Percentiles rank a stretch among this genome's conserved stretches.
These are phyloP conservation scores for Aquilaria agallochum DNA, from an alignment of 441 rosid genomes.

Conservation along the genomic window DNA sequence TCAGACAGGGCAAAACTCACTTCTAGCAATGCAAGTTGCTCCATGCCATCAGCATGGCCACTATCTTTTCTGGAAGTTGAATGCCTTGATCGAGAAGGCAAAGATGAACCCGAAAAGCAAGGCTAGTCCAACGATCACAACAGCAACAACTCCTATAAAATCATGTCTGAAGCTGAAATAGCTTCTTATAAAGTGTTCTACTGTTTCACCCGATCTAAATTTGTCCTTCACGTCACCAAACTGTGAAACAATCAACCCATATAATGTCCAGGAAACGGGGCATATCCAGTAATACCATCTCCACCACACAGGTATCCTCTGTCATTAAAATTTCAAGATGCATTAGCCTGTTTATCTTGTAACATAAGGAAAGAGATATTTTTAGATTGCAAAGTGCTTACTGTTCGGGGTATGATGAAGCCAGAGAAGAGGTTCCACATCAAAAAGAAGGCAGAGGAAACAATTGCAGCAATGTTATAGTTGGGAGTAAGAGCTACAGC, in stretches of 20 bases:
- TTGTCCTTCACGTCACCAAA: slow-evolving; percentile 51
- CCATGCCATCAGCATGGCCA: slow-evolving; percentile 13
- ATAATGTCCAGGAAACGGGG: slow-evolving; percentile 69
- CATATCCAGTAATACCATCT: slow-evolving; percentile 81
- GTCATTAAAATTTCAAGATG: slow-evolving; percentile 13
- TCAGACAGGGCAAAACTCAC: slow-evolving; percentile 17
- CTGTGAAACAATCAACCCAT: slow-evolving; percentile 72
- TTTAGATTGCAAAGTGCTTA: slow-evolving; percentile 13
- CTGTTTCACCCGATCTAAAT: slow-evolving; percentile 44
- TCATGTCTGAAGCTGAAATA: slow-evolving; percentile 58
- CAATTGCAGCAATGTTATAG: slow-evolving; percentile 41
- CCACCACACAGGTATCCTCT: slow-evolving; percentile 91
- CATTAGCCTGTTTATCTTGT: neutral
- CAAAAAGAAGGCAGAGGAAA: slow-evolving; percentile 30
- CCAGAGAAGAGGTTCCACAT: slow-evolving; percentile 66
- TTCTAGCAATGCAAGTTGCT: slow-evolving; percentile 42
- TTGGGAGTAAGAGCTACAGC: slow-evolving; percentile 53
- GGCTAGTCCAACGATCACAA: slow-evolving; percentile 38
- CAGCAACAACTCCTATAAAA: slow-evolving; percentile 49
- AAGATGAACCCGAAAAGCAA: slow-evolving; percentile 55
- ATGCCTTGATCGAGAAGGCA: slow-evolving; percentile 56
- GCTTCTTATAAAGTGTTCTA: slow-evolving; percentile 44
- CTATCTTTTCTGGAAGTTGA: slow-evolving; percentile 70
- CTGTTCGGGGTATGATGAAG: slow-evolving; percentile 45
- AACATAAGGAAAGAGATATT: neutral